Evolutionary conservation across 495 filamentous ascomycete genomes (phyloP), one percentile per base, ranked within the genome.

Genomic region (Beverwykella pulmonaria): DNA sequence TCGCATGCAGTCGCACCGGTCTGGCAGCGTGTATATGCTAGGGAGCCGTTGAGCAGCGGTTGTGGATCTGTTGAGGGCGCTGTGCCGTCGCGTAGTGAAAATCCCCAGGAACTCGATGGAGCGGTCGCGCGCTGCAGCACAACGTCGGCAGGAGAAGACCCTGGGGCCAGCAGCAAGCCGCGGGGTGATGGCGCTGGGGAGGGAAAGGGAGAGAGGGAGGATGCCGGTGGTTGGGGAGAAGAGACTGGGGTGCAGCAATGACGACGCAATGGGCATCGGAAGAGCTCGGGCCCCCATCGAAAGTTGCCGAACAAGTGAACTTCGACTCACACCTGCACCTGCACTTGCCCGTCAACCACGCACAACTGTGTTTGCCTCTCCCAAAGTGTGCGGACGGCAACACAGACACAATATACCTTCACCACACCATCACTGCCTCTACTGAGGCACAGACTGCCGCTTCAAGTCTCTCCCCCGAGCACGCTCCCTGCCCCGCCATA

Each of bases 41-140:
- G 29, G 48, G 36, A n/a, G 5, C 39, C 3, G 15, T n/a, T 10
- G 39, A 15, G 39, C 8, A 44, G 39, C 15, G 6, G 17, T 44
- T 44, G 6, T 4, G 6, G 29, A 25, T 44, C 25, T n/a, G 53
- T 32, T 15, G 19, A 8, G 27, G 48, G 53, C 2, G 29, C 44
- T 22, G 46, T 25, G 54, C 20, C 54, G 26, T 23, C 25, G 32
- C 39, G 39, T n/a, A 44, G 17, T 4, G 17, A 44, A 44, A 14
- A 7, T 44, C 39, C n/a, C n/a, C n/a, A n/a, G n/a, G n/a, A n/a
- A n/a, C n/a, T n/a, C 17, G 39, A n/a, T 81, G 97, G 80, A 73
- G 93, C 94, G 88, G 97, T 97, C 93, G 97, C 97, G 81, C 88
- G 92, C 80, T 75, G 72, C 73, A 5, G 70, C 70, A 75, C 76